Base-by-base conservation (phyloP, 2,329 filamentous ascomycete species). In the Paecilomyces niveus region DNA sequence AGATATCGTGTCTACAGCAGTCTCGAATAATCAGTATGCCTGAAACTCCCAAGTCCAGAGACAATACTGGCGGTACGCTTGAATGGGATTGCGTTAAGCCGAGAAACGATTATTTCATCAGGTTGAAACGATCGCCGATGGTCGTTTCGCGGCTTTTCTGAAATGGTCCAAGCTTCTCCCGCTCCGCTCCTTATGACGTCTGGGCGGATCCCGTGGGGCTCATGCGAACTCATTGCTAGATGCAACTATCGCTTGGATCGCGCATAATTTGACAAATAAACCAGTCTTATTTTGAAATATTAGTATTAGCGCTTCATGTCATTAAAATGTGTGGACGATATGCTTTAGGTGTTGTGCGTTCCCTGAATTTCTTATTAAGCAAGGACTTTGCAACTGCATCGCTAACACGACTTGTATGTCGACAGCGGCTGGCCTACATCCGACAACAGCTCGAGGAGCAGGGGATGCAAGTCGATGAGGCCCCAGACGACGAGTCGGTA, bases 381-480 rank as follows among this genome's bases (percentile, higher is more conserved):
- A n/a, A n/a, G 39, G 15, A n/a, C 39, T 45, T n/a, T 45, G n/a
- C 15, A 45, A 18, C 39, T 21, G 39, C n/a, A 45, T 45, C 39
- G 39, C 39, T 45, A 45, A 45, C 39, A 21, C 18, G 39, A n/a
- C 39, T 45, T 18, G n/a, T 13, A 45, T 18, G 8, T 45, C 33
- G 45, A 56, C 66, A 95, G 90, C 84, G 90, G 62, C 87, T 90
- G 35, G 88, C 86, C 24, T 88, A 91, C 70, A 82, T 96, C 59
- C 87, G 88, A 56, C 83, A 81, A 57, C 86, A 89, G 71, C 79
- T 97, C 6, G 82, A 89, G 67, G 81, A 91, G 35, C 83, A 91
- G 65, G 81, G 87, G 61, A 89, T 96, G 84, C 83, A 81, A 2
- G 85, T 90, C 2, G 81, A 87, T 58, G 85, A 91, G 58, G 85